Base-by-base conservation (phyloP, 129 eudicot species). In the Gnaphalium uliginosum region DNA sequence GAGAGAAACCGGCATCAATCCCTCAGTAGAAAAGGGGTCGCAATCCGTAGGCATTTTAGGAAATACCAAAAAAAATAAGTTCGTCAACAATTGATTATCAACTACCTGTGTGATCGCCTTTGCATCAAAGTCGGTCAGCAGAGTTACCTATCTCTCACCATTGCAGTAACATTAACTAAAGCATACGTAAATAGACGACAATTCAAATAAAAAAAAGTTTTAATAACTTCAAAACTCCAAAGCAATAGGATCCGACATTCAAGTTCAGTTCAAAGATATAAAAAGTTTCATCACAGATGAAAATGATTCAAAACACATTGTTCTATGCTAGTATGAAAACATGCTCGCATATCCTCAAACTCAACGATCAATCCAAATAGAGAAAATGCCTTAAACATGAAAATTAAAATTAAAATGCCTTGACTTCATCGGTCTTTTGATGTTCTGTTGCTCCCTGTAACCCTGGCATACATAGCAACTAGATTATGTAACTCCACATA, bases 241-340 rank as follows among this genome's bases (percentile, higher is more conserved):
- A 33, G 39, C 39, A 33, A 33, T 33, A 33, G 39, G 39, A 33
- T 33, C 9, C 9, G 39, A 33, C 32, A 0, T 48, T 51, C 0
- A 17, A 63, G 10, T 22, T 66, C 14, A 8, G 46, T 48, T 19
- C 33, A 66, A 51, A 11, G 32, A 3, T 9, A 22, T 64, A 21
- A 29, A 13, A 13, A 15, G 65, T 48, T 23, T 6, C 64, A 50
- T 21, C 35, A 4, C 5, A 22, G 48, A 50, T 46, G 71, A 24
- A 26, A 50, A 21, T 13, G 9, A 41, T n/a, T 14, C 14, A 41
- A 41, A 63, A 21, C 18, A 14, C 7, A 32, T 30, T 11, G 35
- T 30, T 74, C 23, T 51, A 51, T 66, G 73, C 80, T 51, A 66
- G 27, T 32, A 76, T 24, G 33, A 13, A 10, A 65, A 24, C 24